phyloP scores from a whole-genome alignment of 805 yeast genomes.

The Candida vartiovaarae region DNA sequence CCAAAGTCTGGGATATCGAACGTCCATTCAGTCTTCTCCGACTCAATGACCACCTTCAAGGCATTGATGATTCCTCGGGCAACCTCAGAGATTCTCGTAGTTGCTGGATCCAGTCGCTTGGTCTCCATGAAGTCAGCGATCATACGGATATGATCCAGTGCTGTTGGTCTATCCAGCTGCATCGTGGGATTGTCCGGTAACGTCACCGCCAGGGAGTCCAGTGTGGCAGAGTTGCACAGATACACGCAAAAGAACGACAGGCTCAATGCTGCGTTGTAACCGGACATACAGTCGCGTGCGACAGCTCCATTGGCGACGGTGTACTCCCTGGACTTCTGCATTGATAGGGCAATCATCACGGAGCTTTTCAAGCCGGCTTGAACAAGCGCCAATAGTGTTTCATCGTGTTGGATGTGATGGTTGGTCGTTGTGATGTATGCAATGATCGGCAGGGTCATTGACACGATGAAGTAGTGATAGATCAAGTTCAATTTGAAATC shows the following conservation, averaged over 20 bases:
- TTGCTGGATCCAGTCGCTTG: conserved; percentile 32
- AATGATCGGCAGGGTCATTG: conserved; percentile 37
- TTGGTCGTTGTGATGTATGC: conserved; percentile 32
- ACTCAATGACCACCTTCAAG: conserved; percentile 26
- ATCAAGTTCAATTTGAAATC: conserved; percentile 36
- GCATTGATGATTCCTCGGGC: conserved; percentile 36
- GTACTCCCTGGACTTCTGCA: conserved; percentile 25
- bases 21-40: neutral
- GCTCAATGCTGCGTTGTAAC: conserved; percentile 36
- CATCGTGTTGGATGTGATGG: conserved; percentile 31
- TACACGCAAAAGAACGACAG: conserved; percentile 34
- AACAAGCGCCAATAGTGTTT: conserved; percentile 33
- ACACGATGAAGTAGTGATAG: conserved; percentile 34
- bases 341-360: conserved; percentile 31
- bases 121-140: conserved; percentile 20
- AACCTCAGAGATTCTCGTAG: conserved; percentile 36
- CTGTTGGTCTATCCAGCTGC: conserved; percentile 14
- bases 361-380: conserved; percentile 36
- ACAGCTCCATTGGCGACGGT: conserved; percentile 36
- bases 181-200: neutral
- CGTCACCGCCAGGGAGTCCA: conserved; percentile 10
- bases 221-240: conserved; percentile 20
- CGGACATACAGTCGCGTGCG: conserved; percentile 37
- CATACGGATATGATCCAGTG: conserved; percentile 17
- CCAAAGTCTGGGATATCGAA: no score